Evolutionary conservation across 345 rosid species (phyloP), one percentile per base, ranked within the genome.

Genomic region (Cardamine chenopodiifolia): DNA sequence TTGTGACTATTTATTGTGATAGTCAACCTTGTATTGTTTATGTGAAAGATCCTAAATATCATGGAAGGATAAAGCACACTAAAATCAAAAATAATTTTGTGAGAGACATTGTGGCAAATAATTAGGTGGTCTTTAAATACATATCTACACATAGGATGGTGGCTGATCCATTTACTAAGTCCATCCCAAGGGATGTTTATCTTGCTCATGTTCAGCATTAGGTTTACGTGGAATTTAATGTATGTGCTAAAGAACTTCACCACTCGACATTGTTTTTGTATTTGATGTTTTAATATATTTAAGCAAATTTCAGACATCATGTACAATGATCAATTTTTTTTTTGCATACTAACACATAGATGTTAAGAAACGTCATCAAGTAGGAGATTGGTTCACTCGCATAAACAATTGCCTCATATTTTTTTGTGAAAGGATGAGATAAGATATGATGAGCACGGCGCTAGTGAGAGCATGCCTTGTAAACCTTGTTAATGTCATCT

Each of bases 361-460:
- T 26, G 34, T 52, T 18, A 8, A 50, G 22, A 34, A 11, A 1
- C 52, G 47, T 66, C 5, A 66, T 23, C 49, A 53, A 34, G n/a
- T 49, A 7, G 2, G 49, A 67, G 48, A 52, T 20, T 53, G 35
- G n/a, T 37, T 67, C 49, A 48, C 35, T 67, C 61, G 20, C 48
- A 50, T 52, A 60, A 66, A 52, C 14, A 66, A 50, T 66, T 22
- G 0, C 20, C 50, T 37, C 19, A 14, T 0, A 20, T 14, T 23
- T 39, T 4, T 39, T 7, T 7, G 5, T 62, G 67, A 62, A 62
- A 62, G 1, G 13, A 0, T 29, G 13, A 31, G 25, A 8, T 17
- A 42, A 55, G 53, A 18, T 3, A 11, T 35, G 11, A 26, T 0
- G 5, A 55, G 44, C 3, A 34, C 25, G 15, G 22, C 10, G 59